These are phyloP conservation scores for Danielia reshetovae DNA, from an alignment of 805 yeast species.

Conservation along the genomic window DNA sequence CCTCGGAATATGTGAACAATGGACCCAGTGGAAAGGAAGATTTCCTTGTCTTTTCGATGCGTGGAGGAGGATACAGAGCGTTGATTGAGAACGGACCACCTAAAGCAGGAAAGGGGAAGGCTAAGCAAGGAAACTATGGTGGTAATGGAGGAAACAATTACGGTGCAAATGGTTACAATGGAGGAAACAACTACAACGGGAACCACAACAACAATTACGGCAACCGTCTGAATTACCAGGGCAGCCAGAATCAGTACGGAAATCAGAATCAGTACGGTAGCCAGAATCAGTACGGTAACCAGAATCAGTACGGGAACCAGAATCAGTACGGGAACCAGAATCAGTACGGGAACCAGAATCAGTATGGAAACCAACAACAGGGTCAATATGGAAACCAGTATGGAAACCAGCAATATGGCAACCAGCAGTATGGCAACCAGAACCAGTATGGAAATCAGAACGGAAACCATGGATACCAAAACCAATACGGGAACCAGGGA, in stretches of 20 bases:
- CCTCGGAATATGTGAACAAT: conserved; percentile 30
- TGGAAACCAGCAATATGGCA: conserved; percentile 6
- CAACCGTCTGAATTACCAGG: neutral
- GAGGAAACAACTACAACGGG: conserved; percentile 11
- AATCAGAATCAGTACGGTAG: conserved; percentile 4
- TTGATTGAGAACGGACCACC: conserved; percentile 13
- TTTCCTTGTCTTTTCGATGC: conserved; percentile 28
- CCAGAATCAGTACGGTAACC: too few species aligned
- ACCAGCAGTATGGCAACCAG: conserved; percentile 3
- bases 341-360: conserved; percentile 6
- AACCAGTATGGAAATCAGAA: too few species aligned
- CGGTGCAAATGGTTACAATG: conserved; percentile 12
- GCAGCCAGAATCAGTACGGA: conserved; percentile 14
- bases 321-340: conserved; percentile 3
- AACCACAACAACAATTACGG: conserved; percentile 14
- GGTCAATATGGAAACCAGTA: neutral
- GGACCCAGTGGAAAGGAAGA: conserved; percentile 38
- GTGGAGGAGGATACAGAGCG: conserved; percentile 39
- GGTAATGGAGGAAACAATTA: conserved; percentile 14
- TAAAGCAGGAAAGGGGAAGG: neutral
- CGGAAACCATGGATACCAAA: conserved; percentile 2
- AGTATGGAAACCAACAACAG: conserved; percentile 9
- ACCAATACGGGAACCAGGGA: conserved; percentile 4
- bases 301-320: conserved; percentile 11
- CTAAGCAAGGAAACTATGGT: conserved; percentile 11